Evolutionary conservation across 768 basidiomycete genomes (phyloP), one percentile per base, ranked within the genome.

Genomic region (Podaxis sp.): DNA sequence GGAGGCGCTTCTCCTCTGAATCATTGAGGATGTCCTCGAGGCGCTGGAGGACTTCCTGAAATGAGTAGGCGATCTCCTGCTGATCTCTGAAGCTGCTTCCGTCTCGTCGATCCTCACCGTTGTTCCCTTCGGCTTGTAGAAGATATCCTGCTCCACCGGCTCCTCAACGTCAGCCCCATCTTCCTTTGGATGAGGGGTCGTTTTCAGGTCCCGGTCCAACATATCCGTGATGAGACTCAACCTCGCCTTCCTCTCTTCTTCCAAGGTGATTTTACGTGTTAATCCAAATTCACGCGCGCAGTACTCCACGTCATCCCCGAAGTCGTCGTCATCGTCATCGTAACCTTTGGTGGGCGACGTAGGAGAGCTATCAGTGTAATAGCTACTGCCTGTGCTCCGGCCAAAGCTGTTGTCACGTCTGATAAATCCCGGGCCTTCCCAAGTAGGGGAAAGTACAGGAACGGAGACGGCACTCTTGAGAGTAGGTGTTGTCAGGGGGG

Each of bases 161-260:
- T 9, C 17, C 42, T 40, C 39, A 44, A 9, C 33, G 8, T 44
- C n/a, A 15, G 7, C 9, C 26, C n/a, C 9, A 30, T 55, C 28
- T 28, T n/a, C 22, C 42, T 49, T 33, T 24, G 22, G 44, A 30
- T 11, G 44, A n/a, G 24, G 12, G 7, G 53, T 11, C 38, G 53
- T 22, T 33, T 38, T 56, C 33, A 62, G 28, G 8, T 62, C 61
- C 4, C 61, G 53, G 36, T 62, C 61, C 54, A 62, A 11, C 61
- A 62, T 62, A 22, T 62, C 61, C 7, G 61, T 49, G 17, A 62
- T 62, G 17, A 56, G 22, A 38, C 61, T 56, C 44, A 62, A 49
- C 33, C 61, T 55, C 2, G 54, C 53, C 7, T 53, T 40, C 12
- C 61, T 44, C 54, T 62, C 53, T 30, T 62, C 53, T 24, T 62